phyloP scores from a whole-genome alignment of 2,329 filamentous ascomycete genomes.

The Colletotrichum musae region DNA sequence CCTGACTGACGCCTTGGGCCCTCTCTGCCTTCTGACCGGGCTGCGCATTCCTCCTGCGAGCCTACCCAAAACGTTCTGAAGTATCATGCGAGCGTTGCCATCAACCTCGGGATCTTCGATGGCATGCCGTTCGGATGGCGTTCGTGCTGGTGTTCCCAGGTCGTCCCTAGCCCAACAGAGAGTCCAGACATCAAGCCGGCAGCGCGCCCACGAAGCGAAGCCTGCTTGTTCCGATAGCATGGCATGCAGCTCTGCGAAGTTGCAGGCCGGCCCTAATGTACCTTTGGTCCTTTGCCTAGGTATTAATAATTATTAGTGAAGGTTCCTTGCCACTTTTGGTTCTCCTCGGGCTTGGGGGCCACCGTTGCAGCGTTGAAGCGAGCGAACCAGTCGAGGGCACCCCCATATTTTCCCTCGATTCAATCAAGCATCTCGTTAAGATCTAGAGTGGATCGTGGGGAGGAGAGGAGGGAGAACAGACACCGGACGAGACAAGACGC shows the following conservation, averaged over 20 bases:
- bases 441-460: constrained; percentile 40
- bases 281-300: too few relatives aligned
- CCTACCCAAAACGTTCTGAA: constrained; percentile 7
- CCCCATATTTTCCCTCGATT: constrained; percentile 38
- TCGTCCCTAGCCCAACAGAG: constrained; percentile 6
- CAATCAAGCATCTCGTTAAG: constrained; percentile 42
- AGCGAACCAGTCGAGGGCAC: constrained; percentile 9
- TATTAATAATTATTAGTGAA: too few relatives aligned
- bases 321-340: too few relatives aligned
- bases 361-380: constrained; percentile 25
- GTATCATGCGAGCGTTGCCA: constrained; percentile 5
- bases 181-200: background rate
- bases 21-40: background rate
- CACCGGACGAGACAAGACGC: constrained; percentile 20
- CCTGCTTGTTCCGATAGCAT: constrained; percentile 27
- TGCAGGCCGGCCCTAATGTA: background rate
- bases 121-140: background rate
- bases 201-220: constrained; percentile 5
- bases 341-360: constrained; percentile 7
- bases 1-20: constrained; percentile 6
- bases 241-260: constrained; percentile 13
- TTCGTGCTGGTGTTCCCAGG: background rate
- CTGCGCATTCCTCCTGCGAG: constrained; percentile 10
- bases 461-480: constrained; percentile 9
- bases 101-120: background rate